Evolutionary conservation across 495 filamentous ascomycete species (phyloP).

Genomic region (Mycothermus thermophilus): DNA sequence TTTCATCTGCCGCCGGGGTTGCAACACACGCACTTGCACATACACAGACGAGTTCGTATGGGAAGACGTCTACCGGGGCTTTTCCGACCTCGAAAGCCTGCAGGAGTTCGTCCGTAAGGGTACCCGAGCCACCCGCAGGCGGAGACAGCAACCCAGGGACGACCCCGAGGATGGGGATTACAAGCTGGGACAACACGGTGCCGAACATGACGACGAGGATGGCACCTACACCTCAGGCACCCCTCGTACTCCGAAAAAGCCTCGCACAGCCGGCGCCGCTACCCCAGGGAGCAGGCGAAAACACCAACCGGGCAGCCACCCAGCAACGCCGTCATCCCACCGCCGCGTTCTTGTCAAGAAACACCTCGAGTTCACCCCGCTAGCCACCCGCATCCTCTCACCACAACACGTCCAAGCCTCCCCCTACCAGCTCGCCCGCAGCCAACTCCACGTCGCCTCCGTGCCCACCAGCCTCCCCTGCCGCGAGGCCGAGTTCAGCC

Average conservation of each 20-base stretch:
- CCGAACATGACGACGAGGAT: constrained; percentile 24
- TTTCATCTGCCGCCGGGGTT: constrained; percentile 81
- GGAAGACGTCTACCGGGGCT: constrained; percentile 65
- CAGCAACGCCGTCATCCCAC: constrained; percentile 55
- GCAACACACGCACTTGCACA: constrained; percentile 70
- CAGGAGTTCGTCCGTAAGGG: constrained; percentile 50
- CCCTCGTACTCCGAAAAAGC: constrained; percentile 26
- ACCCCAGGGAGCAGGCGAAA: constrained; percentile 26
- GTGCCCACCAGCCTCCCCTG: constrained; percentile 84
- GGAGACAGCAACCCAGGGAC: constrained; percentile 14
- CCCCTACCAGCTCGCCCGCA: constrained; percentile 83
- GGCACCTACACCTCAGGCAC: constrained; percentile 28
- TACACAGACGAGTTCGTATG: constrained; percentile 90
- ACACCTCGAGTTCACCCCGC: constrained; percentile 84
- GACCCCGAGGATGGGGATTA: constrained; percentile 35
- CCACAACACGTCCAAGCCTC: constrained; percentile 64
- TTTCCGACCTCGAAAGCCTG: constrained; percentile 48
- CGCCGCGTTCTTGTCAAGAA: constrained; percentile 69
- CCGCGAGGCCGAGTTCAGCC: constrained; percentile 78
- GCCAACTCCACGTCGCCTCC: constrained; percentile 79
- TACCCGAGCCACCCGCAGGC: constrained; percentile 59
- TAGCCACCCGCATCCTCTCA: constrained; percentile 75
- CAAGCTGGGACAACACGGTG: constrained; percentile 22
- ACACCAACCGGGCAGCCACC: constrained; percentile 30
- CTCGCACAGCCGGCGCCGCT: constrained; percentile 14